These are phyloP conservation scores for Anisodus acutangulus DNA, from an alignment of 257 asterid species.

Conservation along the genomic window DNA sequence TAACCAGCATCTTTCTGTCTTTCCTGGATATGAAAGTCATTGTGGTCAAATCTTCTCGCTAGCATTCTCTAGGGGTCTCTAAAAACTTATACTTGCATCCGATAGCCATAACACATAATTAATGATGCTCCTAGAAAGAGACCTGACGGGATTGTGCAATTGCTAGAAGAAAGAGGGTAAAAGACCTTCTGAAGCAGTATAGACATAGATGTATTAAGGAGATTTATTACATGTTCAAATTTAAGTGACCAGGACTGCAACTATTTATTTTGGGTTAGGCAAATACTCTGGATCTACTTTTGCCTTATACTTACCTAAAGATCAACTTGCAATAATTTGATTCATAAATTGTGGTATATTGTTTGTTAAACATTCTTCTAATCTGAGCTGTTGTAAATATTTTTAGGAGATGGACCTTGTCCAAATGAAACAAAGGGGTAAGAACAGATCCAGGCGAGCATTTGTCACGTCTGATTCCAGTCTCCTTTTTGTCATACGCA, in stretches of 20 bases:
- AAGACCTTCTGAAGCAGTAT: background rate
- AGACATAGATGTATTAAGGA: background rate
- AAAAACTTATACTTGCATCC: no score
- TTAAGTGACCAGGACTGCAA: background rate
- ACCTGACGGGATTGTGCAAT: background rate
- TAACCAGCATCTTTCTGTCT: background rate
- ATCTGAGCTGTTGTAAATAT: background rate
- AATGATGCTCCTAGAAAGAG: background rate
- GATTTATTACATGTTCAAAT: background rate
- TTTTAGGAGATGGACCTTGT: constrained; percentile 79
- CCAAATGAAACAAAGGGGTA: constrained; percentile 80
- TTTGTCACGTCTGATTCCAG: constrained; percentile 49
- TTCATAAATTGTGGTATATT: background rate
- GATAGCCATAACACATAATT: background rate
- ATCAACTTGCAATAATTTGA: background rate
- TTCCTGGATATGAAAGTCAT: background rate
- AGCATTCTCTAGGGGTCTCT: background rate
- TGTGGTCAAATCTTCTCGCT: constrained; percentile 6
- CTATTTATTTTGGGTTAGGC: background rate
- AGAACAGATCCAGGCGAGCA: constrained; percentile 46
- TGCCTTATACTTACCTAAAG: background rate
- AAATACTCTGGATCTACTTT: background rate
- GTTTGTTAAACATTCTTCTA: background rate
- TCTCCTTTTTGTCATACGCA: constrained; percentile 77
- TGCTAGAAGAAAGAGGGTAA: background rate